Percentiles rank a stretch among this genome's conserved stretches.
Conservation (phyloP, 129 eudicot genomes). For the Artemisia argyi region DNA sequence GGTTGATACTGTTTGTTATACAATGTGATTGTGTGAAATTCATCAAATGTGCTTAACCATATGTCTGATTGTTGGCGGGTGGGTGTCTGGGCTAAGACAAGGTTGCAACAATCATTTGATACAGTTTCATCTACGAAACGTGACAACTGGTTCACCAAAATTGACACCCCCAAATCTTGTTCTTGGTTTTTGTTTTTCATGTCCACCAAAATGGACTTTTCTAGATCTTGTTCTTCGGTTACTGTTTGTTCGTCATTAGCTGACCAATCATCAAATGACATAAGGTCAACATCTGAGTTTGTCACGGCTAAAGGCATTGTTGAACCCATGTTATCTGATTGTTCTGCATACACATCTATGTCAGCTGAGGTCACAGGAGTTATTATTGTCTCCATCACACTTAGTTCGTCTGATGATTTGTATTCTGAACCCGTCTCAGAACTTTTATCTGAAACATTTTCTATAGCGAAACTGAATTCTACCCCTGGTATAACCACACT, state of each 20-base stretch:
- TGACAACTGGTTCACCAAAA: not conserved
- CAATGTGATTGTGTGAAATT: not conserved
- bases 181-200: not conserved
- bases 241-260: slow-evolving; percentile 5
- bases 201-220: not conserved
- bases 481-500: too few species aligned
- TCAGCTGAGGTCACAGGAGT: slow-evolving; percentile 2
- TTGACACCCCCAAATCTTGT: not conserved
- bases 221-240: slow-evolving; percentile 3
- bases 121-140: not conserved
- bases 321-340: slow-evolving; percentile 20
- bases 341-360: slow-evolving; percentile 43
- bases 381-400: not conserved
- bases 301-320: not conserved
- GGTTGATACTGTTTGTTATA: slow-evolving; percentile 6
- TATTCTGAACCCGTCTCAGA: slow-evolving; percentile 30
- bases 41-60: not conserved
- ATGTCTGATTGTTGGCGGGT: slow-evolving; percentile 14
- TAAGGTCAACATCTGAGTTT: slow-evolving; percentile 37
- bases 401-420: slow-evolving; percentile 26
- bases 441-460: slow-evolving; percentile 9
- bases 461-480: not conserved
- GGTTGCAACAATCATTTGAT: slow-evolving; percentile 42
- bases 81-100: slow-evolving; percentile 34
- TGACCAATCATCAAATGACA: slow-evolving; percentile 47